Conservation (phyloP, 371 early-diverging fungal genomes). For the Mortierella sp. region DNA sequence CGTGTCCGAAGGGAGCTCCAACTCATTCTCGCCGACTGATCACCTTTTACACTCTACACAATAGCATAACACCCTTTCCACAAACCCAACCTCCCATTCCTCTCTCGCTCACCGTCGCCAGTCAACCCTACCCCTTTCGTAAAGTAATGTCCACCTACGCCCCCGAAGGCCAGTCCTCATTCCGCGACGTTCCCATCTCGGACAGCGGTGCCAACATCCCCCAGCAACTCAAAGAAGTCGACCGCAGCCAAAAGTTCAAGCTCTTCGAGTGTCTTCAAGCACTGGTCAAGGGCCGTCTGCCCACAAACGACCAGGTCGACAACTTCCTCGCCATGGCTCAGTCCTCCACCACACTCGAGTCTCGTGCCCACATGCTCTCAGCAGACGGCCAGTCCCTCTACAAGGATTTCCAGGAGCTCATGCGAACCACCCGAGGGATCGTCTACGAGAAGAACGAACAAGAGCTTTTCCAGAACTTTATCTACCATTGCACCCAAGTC, state of each 20-base stretch:
- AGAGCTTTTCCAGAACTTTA: conserved; percentile 71
- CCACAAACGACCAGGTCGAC: conserved; percentile 70
- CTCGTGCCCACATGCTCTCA: conserved; percentile 64
- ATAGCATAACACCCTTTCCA: too few relatives aligned
- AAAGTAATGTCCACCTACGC: conserved; percentile 25
- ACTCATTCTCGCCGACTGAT: too few relatives aligned
- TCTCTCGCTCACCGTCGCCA: not conserved
- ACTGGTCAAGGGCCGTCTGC: conserved; percentile 69
- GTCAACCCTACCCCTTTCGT: not conserved
- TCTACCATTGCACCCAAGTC: conserved; percentile 62
- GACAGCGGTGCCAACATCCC: conserved; percentile 51
- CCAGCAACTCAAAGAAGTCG: conserved; percentile 37
- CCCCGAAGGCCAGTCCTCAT: conserved; percentile 29
- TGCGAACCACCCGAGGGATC: conserved; percentile 60
- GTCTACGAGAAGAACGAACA: conserved; percentile 69
- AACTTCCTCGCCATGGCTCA: conserved; percentile 62
- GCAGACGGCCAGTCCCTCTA: conserved; percentile 64
- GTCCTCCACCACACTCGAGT: conserved; percentile 58
- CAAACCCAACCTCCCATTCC: not conserved
- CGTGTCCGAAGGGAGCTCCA: too few relatives aligned
- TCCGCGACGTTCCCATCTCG: conserved; percentile 23
- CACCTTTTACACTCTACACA: too few relatives aligned
- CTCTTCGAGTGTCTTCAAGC: conserved; percentile 65
- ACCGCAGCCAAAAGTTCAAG: conserved; percentile 60
- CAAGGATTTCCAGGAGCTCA: conserved; percentile 62